Evolutionary conservation across 1,139 yeast species (phyloP).

Genomic region (Groenewaldozyma auringiensis): DNA sequence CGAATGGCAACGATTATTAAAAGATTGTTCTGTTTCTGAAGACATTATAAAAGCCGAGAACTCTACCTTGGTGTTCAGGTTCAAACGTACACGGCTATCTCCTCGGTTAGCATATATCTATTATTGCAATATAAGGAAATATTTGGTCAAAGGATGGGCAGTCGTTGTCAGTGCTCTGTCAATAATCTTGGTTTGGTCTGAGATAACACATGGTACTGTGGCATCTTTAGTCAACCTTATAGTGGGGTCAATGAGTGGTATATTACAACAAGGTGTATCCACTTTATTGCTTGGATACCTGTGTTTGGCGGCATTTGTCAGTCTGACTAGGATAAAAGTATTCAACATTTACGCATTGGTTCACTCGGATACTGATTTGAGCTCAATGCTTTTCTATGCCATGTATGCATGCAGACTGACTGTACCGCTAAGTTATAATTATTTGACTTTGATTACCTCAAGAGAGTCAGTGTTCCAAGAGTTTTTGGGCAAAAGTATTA

Average conservation of each 20-base stretch:
- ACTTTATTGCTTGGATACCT: constrained; percentile 53
- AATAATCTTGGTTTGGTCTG: constrained; percentile 58
- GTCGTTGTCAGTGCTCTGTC: constrained; percentile 41
- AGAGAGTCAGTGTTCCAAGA: constrained; percentile 38
- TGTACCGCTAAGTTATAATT: constrained; percentile 74
- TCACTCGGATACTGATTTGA: constrained; percentile 58
- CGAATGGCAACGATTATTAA: constrained; percentile 35
- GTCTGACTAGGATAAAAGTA: constrained; percentile 59
- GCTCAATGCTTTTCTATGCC: constrained; percentile 67
- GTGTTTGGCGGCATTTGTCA: constrained; percentile 56
- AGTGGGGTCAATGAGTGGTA: constrained; percentile 29
- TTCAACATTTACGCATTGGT: constrained; percentile 76
- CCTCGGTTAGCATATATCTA: constrained; percentile 36
- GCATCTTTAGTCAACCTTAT: constrained; percentile 54
- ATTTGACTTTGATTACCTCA: constrained; percentile 54
- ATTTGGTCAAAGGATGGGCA: constrained; percentile 36
- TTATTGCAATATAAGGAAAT: constrained; percentile 42
- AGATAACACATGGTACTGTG: constrained; percentile 61
- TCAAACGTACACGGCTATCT: constrained; percentile 27
- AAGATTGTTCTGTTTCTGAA: constrained; percentile 32
- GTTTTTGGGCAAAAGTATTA: constrained; percentile 69
- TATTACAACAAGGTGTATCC: constrained; percentile 32
- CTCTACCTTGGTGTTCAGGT: constrained; percentile 25
- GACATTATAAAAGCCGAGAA: constrained; percentile 26
- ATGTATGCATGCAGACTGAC: constrained; percentile 78